Evolutionary conservation across 2,329 filamentous ascomycete species (phyloP).

Genomic region (Cordyceps fumosorosea): DNA sequence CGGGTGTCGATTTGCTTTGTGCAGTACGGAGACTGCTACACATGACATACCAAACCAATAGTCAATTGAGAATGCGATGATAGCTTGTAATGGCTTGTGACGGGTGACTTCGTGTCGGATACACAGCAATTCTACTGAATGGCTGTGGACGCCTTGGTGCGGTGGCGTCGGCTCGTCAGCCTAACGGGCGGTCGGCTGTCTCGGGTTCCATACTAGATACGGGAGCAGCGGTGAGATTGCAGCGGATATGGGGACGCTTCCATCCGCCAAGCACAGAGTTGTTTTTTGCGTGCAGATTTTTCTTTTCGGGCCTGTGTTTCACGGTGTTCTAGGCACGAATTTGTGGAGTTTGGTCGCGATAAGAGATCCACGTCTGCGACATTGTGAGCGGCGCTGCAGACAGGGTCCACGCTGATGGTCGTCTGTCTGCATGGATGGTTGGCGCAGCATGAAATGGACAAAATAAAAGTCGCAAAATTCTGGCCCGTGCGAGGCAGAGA

Average conservation of each 20-base stretch:
- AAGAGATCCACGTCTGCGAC: not conserved
- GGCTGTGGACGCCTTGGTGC: not conserved
- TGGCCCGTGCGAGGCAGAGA: not conserved
- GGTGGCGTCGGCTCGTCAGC: not conserved
- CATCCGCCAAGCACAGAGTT: not conserved
- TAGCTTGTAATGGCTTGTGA: too few species aligned
- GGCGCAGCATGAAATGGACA: not conserved
- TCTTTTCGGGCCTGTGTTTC: not conserved
- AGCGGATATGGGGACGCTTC: not conserved
- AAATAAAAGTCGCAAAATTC: not conserved
- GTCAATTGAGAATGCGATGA: too few species aligned
- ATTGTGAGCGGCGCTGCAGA: not conserved
- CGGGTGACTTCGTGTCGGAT: too few species aligned
- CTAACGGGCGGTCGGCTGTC: not conserved
- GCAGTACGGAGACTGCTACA: too few species aligned
- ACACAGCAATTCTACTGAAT: too few species aligned
- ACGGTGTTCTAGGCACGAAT: not conserved
- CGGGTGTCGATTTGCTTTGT: not conserved
- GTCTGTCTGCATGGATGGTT: not conserved
- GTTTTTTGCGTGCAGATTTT: not conserved
- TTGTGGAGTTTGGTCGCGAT: not conserved
- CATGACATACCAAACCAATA: too few species aligned
- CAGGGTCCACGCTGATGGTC: not conserved
- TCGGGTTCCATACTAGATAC: not conserved
- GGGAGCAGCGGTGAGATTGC: not conserved